Evolutionary conservation across 257 asterid genomes (phyloP).

Genomic region (Solanum virginianum): DNA sequence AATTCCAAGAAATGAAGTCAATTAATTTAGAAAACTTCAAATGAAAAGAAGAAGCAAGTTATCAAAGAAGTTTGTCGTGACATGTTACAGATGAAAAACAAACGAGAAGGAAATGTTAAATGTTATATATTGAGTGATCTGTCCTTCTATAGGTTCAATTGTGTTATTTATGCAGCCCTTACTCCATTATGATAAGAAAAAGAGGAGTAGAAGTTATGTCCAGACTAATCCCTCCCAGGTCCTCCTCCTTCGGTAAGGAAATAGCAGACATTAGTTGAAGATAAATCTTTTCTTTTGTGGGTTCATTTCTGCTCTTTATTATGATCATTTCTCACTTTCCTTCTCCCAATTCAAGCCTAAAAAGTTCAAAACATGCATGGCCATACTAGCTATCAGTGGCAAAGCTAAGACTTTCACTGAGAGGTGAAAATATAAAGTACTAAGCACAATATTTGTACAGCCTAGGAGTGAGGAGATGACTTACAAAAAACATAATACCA

Average conservation of each 20-base stretch:
- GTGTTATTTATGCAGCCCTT: not conserved
- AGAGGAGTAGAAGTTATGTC: not conserved
- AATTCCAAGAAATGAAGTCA: not conserved
- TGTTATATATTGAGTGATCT: not conserved
- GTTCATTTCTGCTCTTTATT: not conserved
- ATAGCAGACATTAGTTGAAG: not conserved
- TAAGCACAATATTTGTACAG: not conserved
- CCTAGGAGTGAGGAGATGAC: slow-evolving; percentile 10
- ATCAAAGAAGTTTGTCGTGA: not conserved
- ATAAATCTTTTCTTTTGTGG: not conserved
- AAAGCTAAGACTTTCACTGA: no score
- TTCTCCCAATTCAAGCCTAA: not conserved
- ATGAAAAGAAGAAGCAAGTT: not conserved
- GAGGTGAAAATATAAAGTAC: no score
- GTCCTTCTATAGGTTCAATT: not conserved
- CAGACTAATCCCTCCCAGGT: not conserved
- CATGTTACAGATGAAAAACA: not conserved
- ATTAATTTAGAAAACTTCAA: not conserved
- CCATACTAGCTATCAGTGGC: not conserved
- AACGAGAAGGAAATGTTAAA: not conserved
- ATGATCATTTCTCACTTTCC: not conserved
- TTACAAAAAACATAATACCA: slow-evolving; percentile 84
- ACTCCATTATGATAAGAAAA: not conserved
- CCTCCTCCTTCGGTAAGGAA: not conserved
- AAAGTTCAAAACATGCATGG: not conserved